These are phyloP conservation scores for Akebia trifoliata DNA, from an alignment of 164 flowering plant species.

Conservation along the genomic window DNA sequence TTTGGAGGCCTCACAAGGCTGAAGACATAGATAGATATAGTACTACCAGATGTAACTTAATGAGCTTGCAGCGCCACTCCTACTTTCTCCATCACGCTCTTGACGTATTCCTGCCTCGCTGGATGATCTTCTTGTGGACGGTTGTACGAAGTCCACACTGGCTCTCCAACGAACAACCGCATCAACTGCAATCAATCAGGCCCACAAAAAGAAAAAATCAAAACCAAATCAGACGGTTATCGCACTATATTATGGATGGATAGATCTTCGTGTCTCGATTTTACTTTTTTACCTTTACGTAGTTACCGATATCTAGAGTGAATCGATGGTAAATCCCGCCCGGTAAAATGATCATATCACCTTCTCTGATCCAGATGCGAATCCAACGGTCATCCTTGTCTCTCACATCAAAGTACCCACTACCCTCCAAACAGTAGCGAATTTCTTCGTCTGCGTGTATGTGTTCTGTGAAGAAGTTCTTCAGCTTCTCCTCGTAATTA, in stretches of 20 bases:
- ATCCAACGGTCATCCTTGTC: conserved; percentile 88
- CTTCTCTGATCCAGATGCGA: conserved; percentile 75
- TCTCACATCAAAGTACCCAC: conserved; percentile 89
- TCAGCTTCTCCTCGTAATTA: conserved; percentile 83
- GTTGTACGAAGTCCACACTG: conserved; percentile 80
- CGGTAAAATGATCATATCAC: conserved; percentile 81
- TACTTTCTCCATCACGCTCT: background rate
- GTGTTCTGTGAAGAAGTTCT: conserved; percentile 85
- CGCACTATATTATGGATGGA: too few species aligned
- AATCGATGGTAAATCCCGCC: conserved; percentile 97
- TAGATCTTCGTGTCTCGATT: too few species aligned
- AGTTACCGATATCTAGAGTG: conserved; percentile 75
- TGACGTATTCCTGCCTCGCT: conserved; percentile 50
- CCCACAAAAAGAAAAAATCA: background rate
- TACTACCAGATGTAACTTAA: background rate
- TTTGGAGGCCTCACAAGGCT: too few species aligned
- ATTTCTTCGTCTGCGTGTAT: conserved; percentile 90
- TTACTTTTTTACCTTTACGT: conserved; percentile 56
- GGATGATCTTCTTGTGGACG: conserved; percentile 93
- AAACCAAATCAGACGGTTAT: too few species aligned
- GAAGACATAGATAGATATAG: too few species aligned
- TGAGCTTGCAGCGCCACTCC: conserved; percentile 8
- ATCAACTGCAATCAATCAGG: conserved; percentile 56
- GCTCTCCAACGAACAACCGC: conserved; percentile 90
- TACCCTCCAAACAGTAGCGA: conserved; percentile 84